Evolutionary conservation across 257 asterid species (phyloP).

Genomic region (Solanum neorickii): DNA sequence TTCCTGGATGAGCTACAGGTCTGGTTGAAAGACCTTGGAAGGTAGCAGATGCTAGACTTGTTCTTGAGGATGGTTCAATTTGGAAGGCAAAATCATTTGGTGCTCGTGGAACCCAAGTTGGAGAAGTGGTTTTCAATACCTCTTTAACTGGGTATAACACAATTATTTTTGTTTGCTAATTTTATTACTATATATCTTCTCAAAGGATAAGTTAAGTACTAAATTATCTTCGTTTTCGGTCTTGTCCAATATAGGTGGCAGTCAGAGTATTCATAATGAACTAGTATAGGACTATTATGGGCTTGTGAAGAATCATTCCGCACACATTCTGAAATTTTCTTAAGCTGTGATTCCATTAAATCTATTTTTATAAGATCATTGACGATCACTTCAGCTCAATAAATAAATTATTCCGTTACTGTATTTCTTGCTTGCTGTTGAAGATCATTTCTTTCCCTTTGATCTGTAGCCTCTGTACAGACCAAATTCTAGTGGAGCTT

Average conservation of each 20-base stretch:
- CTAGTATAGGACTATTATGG: neutral
- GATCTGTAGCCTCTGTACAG: neutral
- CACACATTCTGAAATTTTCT: neutral
- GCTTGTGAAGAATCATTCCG: neutral
- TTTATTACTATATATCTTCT: neutral
- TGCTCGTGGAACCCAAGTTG: slow-evolving; percentile 97
- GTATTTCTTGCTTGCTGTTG: neutral
- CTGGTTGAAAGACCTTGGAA: slow-evolving; percentile 77
- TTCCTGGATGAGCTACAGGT: slow-evolving; percentile 16
- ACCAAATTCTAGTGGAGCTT: neutral
- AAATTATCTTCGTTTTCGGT: neutral
- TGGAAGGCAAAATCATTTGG: slow-evolving; percentile 96
- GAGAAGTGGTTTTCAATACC: slow-evolving; percentile 98
- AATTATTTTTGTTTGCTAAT: neutral
- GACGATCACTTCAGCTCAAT: neutral
- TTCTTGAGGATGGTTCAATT: slow-evolving; percentile 90
- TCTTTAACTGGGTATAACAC: slow-evolving; percentile 76
- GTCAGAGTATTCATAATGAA: neutral
- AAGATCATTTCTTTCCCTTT: neutral
- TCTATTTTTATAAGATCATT: neutral
- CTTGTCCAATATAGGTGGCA: neutral
- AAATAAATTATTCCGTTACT: neutral
- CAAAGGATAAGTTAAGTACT: neutral
- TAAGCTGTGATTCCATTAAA: neutral
- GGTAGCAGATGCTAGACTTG: slow-evolving; percentile 90